Evolutionary conservation across 805 yeast species (phyloP), one percentile per base, ranked within the genome.

Genomic region (Ogataea angusta): DNA sequence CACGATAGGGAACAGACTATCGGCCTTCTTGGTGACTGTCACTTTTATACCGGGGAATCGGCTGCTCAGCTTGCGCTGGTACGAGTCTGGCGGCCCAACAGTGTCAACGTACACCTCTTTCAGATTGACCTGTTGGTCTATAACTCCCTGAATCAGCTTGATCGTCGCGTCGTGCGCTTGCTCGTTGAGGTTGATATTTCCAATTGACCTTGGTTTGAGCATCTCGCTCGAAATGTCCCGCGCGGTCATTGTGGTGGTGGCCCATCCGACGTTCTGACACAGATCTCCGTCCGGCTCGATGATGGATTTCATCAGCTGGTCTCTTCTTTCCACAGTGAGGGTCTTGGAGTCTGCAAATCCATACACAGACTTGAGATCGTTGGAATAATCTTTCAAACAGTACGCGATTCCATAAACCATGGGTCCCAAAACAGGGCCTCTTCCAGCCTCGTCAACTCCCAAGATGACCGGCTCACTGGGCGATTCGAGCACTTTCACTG

Each of bases 381-480:
- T 56, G 22, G 69, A 73, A 42, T 76, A 85, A 0, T 66, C 60
- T 34, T 73, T 70, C 10, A 80, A 63, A 47, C 95, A 82, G 57
- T 88, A 93, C 3, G 93, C 80, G 6, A 88, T 69, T 3, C 95
- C 95, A 57, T 93, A 93, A 2, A 93, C 99, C 99, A 93, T 93
- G 0, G 98, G 95, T 0, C 99, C 99, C 29, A 95, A 55, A 0
- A 95, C 97, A 0, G 99, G 99, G 0, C 99, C 99, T 50, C 99
- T 73, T 1, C 99, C 99, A 0, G 99, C 99, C 60, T 93, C 99
- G 62, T 93, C 99, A 1, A 93, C 95, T 1, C 99, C 99, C 9
- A 93, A 63, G 7, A 81, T 71, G 2, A 81, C 73, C 0, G 73
- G 68, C 10, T 62, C 67, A 1, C 50, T 43, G 1, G 68, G 64